Evolutionary conservation across 371 early-diverging fungal genomes (phyloP).

Genomic region (Lichtheimia ornata): DNA sequence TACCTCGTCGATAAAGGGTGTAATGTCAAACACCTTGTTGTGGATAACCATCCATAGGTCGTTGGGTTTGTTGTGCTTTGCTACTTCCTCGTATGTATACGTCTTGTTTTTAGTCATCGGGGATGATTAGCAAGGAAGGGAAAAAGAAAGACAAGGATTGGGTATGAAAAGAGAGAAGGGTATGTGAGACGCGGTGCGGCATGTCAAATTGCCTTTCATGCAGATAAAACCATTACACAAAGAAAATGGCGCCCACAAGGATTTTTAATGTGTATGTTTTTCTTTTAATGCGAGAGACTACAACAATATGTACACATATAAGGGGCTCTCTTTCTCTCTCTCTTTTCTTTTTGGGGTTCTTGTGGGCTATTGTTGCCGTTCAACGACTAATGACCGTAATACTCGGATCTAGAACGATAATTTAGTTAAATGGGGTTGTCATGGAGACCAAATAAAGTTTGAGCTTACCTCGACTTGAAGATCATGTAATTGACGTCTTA

Average conservation of each 20-base stretch:
- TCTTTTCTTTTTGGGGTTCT: too few relatives aligned
- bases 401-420: slow-evolving; percentile 19
- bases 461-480: slow-evolving; percentile 33
- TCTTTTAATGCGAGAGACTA: too few relatives aligned
- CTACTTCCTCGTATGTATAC: slow-evolving; percentile 55
- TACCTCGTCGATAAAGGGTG: slow-evolving; percentile 75
- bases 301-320: too few relatives aligned
- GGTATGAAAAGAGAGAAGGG: too few relatives aligned
- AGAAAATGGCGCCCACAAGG: too few relatives aligned
- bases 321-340: too few relatives aligned
- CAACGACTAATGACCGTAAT: slow-evolving; percentile 21
- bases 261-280: too few relatives aligned
- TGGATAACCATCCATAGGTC: slow-evolving; percentile 76
- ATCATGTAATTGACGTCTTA: slow-evolving; percentile 28
- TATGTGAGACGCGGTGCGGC: too few relatives aligned
- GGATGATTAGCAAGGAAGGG: too few relatives aligned
- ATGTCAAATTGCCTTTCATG: too few relatives aligned
- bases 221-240: too few relatives aligned
- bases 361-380: not conserved
- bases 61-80: slow-evolving; percentile 51
- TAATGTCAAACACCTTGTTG: slow-evolving; percentile 83
- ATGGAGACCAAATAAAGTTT: not conserved
- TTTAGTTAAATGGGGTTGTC: slow-evolving; percentile 6
- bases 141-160: too few relatives aligned
- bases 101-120: not conserved